phyloP scores from a whole-genome alignment of 192 early-diverging fungal genomes.

The Coemansia sp. region DNA sequence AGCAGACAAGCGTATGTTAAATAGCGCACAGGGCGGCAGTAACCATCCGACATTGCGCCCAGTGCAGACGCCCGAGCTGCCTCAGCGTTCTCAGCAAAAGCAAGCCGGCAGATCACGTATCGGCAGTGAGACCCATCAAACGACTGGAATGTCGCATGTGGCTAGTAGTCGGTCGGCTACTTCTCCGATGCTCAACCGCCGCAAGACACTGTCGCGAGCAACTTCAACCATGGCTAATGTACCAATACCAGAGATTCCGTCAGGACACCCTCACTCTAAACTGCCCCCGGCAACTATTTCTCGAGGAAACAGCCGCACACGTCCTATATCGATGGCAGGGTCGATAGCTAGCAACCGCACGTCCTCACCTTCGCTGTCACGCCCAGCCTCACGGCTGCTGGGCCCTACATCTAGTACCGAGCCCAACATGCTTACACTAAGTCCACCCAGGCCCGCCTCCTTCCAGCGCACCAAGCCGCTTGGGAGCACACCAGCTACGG shows the following conservation, averaged over 20 bases:
- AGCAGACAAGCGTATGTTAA: background rate
- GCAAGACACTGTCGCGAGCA: constrained; percentile 37
- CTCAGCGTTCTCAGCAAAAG: constrained; percentile 20
- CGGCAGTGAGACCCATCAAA: constrained; percentile 20
- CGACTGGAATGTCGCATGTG: background rate
- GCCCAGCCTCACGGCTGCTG: constrained; percentile 30
- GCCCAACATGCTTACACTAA: background rate
- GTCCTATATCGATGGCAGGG: constrained; percentile 40
- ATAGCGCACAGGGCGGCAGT: background rate
- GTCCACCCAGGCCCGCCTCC: constrained; percentile 5
- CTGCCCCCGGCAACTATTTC: constrained; percentile 38
- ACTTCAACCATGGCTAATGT: background rate
- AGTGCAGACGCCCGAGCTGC: background rate
- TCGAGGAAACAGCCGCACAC: constrained; percentile 25
- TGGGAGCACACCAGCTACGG: background rate
- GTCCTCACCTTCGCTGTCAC: constrained; percentile 36
- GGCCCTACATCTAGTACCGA: constrained; percentile 9
- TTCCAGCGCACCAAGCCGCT: constrained; percentile 6
- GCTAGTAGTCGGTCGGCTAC: constrained; percentile 11
- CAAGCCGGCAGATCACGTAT: constrained; percentile 24
- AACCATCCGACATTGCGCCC: background rate
- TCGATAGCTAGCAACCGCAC: constrained; percentile 41
- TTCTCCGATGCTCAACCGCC: constrained; percentile 21
- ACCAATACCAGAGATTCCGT: background rate
- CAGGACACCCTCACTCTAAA: constrained; percentile 1